Conservation (phyloP, 306 rosid genomes). For the Acacia acuminata region DNA sequence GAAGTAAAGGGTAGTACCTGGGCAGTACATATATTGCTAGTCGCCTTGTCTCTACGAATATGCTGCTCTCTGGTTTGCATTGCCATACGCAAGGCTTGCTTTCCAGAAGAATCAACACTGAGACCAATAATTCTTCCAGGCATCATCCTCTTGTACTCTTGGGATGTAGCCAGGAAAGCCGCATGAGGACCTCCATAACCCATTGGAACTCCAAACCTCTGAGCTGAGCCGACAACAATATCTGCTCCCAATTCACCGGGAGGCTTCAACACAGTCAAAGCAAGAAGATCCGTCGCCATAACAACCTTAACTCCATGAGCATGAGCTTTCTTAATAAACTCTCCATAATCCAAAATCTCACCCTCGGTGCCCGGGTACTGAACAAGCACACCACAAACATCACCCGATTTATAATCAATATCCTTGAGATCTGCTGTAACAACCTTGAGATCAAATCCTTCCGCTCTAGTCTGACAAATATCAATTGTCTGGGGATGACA, state of each 20-base stretch:
- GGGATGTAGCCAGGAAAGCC: constrained; percentile 95
- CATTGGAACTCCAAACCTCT: constrained; percentile 98
- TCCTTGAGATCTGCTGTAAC: constrained; percentile 67
- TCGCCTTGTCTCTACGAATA: constrained; percentile 97
- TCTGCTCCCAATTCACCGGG: constrained; percentile 97
- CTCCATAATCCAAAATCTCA: constrained; percentile 92
- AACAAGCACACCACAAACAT: constrained; percentile 96
- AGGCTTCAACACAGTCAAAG: constrained; percentile 86
- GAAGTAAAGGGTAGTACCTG: constrained; percentile 59
- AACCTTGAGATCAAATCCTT: constrained; percentile 84
- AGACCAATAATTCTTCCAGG: constrained; percentile 97
- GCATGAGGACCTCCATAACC: constrained; percentile 99
- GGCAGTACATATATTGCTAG: constrained; percentile 99
- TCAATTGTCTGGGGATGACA: constrained; percentile 97
- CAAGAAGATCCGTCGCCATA: constrained; percentile 92
- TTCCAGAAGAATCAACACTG: constrained; percentile 62
- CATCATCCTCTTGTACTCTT: constrained; percentile 99
- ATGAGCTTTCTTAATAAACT: constrained; percentile 91
- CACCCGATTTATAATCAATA: constrained; percentile 80
- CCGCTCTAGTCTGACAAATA: constrained; percentile 86
- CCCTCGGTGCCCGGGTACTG: constrained; percentile 99
- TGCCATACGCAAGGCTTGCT: constrained; percentile 74
- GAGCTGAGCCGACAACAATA: constrained; percentile 98
- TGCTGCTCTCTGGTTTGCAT: constrained; percentile 99
- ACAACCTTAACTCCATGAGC: constrained; percentile 96